Conservation (phyloP, 768 basidiomycete genomes). For the Podaxis sp. region DNA sequence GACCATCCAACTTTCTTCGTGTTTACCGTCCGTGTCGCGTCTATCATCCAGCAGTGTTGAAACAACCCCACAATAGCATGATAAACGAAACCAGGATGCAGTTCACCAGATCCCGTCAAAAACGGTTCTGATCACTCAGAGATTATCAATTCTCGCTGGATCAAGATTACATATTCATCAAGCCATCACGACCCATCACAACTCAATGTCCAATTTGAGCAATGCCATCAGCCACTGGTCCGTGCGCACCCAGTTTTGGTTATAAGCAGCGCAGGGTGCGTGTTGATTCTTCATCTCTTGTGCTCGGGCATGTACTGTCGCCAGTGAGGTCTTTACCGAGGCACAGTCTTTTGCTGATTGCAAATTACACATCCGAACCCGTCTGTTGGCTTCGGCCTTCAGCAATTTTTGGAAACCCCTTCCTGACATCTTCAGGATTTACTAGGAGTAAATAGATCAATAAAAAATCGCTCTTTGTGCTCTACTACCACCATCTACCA, state of each 20-base stretch:
- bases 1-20: too few species aligned
- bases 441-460: background rate
- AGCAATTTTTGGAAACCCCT: slow-evolving; percentile 85
- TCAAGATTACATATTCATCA: background rate
- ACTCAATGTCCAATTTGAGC: slow-evolving; percentile 7
- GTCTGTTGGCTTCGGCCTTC: slow-evolving; percentile 85
- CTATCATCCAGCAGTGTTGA: background rate
- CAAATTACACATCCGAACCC: slow-evolving; percentile 97
- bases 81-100: background rate
- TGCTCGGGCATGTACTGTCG: slow-evolving; percentile 95
- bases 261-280: slow-evolving; percentile 34
- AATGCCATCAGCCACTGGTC: slow-evolving; percentile 37
- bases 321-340: slow-evolving; percentile 96
- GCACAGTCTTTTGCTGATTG: slow-evolving; percentile 95
- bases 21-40: too few species aligned
- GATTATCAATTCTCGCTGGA: too few species aligned
- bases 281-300: slow-evolving; percentile 64
- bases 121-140: background rate
- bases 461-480: slow-evolving; percentile 11
- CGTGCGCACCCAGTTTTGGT: slow-evolving; percentile 44
- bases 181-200: background rate
- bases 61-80: background rate
- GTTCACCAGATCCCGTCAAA: slow-evolving; percentile 12
- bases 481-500: background rate
- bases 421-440: slow-evolving; percentile 14